These are phyloP conservation scores for Pseudonitzschia multistriata DNA, from an alignment of 108 stramenopile genomes.

Conservation along the genomic window DNA sequence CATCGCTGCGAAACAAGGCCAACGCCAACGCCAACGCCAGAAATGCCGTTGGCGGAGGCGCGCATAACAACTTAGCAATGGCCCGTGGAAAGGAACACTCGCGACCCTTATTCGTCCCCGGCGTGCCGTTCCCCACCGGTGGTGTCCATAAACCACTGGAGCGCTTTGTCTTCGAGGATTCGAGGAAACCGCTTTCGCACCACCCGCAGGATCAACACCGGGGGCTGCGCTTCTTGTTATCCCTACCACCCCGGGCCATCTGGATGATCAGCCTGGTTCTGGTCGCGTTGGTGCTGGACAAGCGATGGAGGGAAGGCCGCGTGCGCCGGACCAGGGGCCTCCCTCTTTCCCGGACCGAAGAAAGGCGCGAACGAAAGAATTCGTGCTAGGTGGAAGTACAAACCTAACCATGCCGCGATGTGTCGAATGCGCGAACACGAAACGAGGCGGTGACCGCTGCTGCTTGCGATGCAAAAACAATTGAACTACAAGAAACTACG, in stretches of 20 bases:
- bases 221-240: neutral
- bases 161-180: constrained; percentile 10
- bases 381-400: no score
- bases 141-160: constrained; percentile 13
- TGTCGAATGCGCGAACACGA: no score
- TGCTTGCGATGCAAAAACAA: no score
- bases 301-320: no score
- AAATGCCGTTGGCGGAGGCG: neutral
- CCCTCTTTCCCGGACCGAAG: no score
- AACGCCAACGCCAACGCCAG: neutral
- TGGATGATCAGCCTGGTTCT: constrained; percentile 22
- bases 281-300: no score
- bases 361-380: no score
- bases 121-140: neutral
- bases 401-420: no score
- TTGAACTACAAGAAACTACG: no score
- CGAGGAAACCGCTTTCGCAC: neutral
- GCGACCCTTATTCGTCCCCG: constrained; percentile 26
- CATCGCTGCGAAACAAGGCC: neutral
- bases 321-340: no score
- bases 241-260: constrained; percentile 13
- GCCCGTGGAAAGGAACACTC: constrained; percentile 14
- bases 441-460: no score
- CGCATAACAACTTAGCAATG: constrained; percentile 26
- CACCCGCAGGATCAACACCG: neutral